Conservation (phyloP, 345 rosid genomes). For the Acer saccharum region DNA sequence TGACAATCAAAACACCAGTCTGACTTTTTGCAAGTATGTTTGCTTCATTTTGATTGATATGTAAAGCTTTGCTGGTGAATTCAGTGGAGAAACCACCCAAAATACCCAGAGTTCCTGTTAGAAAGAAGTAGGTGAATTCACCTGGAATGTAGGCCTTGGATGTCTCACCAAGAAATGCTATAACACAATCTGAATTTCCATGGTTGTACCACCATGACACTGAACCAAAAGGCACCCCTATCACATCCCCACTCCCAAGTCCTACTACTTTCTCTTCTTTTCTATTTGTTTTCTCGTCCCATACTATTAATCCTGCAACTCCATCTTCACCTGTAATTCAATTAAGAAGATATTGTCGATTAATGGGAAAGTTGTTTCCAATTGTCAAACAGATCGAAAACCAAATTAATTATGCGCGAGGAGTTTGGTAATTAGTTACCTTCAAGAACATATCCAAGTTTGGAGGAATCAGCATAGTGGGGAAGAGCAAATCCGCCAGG, state of each 20-base stretch:
- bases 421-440: slow-evolving; percentile 15
- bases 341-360: too few relatives aligned
- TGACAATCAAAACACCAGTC: slow-evolving; percentile 19
- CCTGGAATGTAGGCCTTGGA: slow-evolving; percentile 27
- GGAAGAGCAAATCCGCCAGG: slow-evolving; percentile 38
- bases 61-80: slow-evolving; percentile 18
- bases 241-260: slow-evolving; percentile 30
- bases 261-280: slow-evolving; percentile 18
- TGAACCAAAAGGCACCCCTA: slow-evolving; percentile 29
- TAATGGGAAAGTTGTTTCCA: too few relatives aligned
- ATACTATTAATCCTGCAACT: slow-evolving; percentile 28
- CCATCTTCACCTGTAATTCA: slow-evolving; percentile 25
- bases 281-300: neutral
- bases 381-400: too few relatives aligned
- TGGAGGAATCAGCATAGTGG: slow-evolving; percentile 38
- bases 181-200: slow-evolving; percentile 24
- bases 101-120: slow-evolving; percentile 24
- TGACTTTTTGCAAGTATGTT: slow-evolving; percentile 24
- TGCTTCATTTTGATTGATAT: slow-evolving; percentile 16
- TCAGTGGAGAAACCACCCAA: slow-evolving; percentile 33
- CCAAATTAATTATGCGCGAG: too few relatives aligned
- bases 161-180: slow-evolving; percentile 35
- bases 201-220: slow-evolving; percentile 46
- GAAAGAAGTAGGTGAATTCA: slow-evolving; percentile 32
- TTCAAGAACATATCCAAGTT: slow-evolving; percentile 39